phyloP scores from a whole-genome alignment of 2,329 filamentous ascomycete species.

The Erysiphe pisi region DNA sequence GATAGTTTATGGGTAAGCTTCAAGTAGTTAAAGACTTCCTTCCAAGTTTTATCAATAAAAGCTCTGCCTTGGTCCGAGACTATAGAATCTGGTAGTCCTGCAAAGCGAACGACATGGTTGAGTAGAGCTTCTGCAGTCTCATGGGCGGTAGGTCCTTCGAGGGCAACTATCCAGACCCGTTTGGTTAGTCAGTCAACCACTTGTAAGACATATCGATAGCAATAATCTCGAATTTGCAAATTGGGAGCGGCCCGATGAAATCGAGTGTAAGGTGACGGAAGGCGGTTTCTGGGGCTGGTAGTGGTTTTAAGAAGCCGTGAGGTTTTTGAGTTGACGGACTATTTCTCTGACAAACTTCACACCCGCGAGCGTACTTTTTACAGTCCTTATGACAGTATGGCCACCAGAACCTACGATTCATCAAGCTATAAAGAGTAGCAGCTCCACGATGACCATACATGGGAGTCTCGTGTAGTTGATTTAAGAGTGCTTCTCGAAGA shows the following conservation, averaged over 20 bases:
- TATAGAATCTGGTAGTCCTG: neutral
- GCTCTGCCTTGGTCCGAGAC: neutral
- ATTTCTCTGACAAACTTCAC: conserved; percentile 4
- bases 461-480: neutral
- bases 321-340: neutral
- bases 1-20: neutral
- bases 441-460: neutral
- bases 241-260: neutral
- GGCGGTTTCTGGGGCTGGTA: neutral
- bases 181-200: neutral
- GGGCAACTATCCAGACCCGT: neutral
- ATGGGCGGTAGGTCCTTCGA: neutral
- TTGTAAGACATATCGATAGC: neutral
- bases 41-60: neutral
- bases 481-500: neutral
- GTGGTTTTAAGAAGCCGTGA: neutral
- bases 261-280: neutral
- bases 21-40: too few relatives aligned
- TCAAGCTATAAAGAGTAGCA: neutral
- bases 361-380: neutral
- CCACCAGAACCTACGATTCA: neutral
- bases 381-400: neutral
- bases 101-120: conserved; percentile 32
- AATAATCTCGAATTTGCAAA: neutral
- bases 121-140: conserved; percentile 29